These are phyloP conservation scores for Dichotomopilus funicola DNA, from an alignment of 2,329 filamentous ascomycete genomes.

Conservation along the genomic window DNA sequence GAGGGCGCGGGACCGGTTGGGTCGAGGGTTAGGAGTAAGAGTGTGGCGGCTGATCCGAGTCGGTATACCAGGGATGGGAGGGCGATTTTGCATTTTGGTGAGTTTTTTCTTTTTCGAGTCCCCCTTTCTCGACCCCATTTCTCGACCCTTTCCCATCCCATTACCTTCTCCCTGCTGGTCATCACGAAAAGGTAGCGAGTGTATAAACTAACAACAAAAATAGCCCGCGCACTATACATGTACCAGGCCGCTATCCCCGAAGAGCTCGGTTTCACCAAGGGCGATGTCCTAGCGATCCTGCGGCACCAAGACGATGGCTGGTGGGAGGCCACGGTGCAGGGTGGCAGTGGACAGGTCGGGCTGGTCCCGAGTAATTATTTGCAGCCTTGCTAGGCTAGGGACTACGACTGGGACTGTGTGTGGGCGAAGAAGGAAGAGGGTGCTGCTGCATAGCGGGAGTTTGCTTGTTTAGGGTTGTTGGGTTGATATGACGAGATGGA, in stretches of 20 bases:
- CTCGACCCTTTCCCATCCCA: too few species aligned
- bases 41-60: constrained; percentile 67
- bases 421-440: too few species aligned
- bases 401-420: too few species aligned
- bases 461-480: not conserved
- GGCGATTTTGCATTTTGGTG: constrained; percentile 89
- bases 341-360: constrained; percentile 52
- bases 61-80: constrained; percentile 79
- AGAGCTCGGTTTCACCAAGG: constrained; percentile 87
- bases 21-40: constrained; percentile 65
- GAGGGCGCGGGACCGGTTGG: constrained; percentile 40
- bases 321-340: constrained; percentile 96
- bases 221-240: constrained; percentile 88
- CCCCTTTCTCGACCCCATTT: too few species aligned
- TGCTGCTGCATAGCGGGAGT: too few species aligned
- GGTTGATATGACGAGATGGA: not conserved
- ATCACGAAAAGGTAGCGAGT: too few species aligned
- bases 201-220: not conserved
- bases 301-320: constrained; percentile 94
- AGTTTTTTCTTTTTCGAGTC: constrained; percentile 47
- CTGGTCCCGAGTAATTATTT: constrained; percentile 65
- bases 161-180: not conserved
- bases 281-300: constrained; percentile 81
- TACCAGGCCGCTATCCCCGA: constrained; percentile 94
- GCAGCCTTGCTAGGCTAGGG: constrained; percentile 47